These are phyloP conservation scores for Phytophthora ramorum DNA, from an alignment of 352 stramenopile species.

Conservation along the genomic window DNA sequence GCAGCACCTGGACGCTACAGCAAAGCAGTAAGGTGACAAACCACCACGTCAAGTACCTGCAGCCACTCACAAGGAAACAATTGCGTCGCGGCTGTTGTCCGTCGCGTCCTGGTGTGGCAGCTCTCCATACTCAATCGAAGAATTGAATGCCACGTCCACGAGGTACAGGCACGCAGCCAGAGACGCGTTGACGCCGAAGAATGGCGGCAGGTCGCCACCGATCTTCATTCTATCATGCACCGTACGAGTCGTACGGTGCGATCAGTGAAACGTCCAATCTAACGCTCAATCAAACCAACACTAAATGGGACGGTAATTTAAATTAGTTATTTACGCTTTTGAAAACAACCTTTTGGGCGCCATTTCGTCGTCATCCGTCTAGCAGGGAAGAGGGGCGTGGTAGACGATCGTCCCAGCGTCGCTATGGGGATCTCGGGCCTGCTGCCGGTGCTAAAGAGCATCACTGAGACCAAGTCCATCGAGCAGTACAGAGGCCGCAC, in stretches of 20 bases:
- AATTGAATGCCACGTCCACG: constrained; percentile 67
- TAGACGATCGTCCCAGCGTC: not conserved
- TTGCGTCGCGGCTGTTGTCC: constrained; percentile 46
- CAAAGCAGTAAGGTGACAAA: not conserved
- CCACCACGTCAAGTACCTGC: not conserved
- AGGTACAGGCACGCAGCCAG: constrained; percentile 53
- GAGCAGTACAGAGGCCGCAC: constrained; percentile 65
- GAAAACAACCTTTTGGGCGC: constrained; percentile 36
- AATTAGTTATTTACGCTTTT: constrained; percentile 29
- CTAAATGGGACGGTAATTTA: not conserved
- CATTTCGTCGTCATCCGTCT: constrained; percentile 42
- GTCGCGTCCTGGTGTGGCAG: constrained; percentile 39
- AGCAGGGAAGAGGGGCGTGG: constrained; percentile 24
- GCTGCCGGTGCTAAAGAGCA: constrained; percentile 77
- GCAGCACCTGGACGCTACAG: constrained; percentile 61
- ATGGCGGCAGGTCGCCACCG: constrained; percentile 22
- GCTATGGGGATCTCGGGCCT: constrained; percentile 70
- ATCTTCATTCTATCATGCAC: constrained; percentile 34
- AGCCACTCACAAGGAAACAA: constrained; percentile 60
- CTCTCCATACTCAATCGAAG: constrained; percentile 67
- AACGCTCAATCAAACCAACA: not conserved
- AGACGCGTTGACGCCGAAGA: constrained; percentile 51
- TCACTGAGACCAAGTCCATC: constrained; percentile 67
- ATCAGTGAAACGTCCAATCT: constrained; percentile 10
- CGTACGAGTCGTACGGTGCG: not conserved